Percentiles rank a stretch among this genome's conserved stretches.
phyloP scores from a whole-genome alignment of 108 stramenopile genomes.

The Cyclostephanos tholiformis region DNA sequence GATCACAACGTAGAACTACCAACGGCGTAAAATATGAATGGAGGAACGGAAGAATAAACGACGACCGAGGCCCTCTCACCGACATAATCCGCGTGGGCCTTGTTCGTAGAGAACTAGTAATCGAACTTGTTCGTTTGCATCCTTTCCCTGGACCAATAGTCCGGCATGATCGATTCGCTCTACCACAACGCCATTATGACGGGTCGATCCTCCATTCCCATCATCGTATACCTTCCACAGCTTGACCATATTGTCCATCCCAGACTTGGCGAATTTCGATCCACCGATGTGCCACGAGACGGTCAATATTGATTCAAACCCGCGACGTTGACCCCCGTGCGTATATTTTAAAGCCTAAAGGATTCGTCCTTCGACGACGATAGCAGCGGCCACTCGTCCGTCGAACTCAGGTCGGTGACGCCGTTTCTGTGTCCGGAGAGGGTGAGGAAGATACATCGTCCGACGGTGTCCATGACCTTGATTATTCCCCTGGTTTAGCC shows the following conservation, averaged over 20 bases:
- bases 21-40: too few relatives aligned
- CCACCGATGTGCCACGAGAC: slow-evolving; percentile 82
- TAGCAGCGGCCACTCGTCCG: slow-evolving; percentile 62
- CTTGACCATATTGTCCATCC: slow-evolving; percentile 79
- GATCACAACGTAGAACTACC: too few relatives aligned
- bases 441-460: slow-evolving; percentile 42
- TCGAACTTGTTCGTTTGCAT: not conserved
- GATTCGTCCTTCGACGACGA: slow-evolving; percentile 81
- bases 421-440: slow-evolving; percentile 72
- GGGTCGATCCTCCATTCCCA: not conserved
- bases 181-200: slow-evolving; percentile 9
- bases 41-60: too few relatives aligned
- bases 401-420: slow-evolving; percentile 69
- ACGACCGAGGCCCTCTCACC: slow-evolving; percentile 35
- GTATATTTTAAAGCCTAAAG: slow-evolving; percentile 85
- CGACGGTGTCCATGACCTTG: slow-evolving; percentile 68
- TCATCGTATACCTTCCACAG: slow-evolving; percentile 58
- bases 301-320: slow-evolving; percentile 77
- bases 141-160: not conserved
- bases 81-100: slow-evolving; percentile 77
- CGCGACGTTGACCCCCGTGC: slow-evolving; percentile 60
- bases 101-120: slow-evolving; percentile 68
- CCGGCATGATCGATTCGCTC: slow-evolving; percentile 11
- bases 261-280: slow-evolving; percentile 59
- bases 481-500: slow-evolving; percentile 58